Conservation (phyloP, 208 protist genomes). For the Trypanosoma boissoni region DNA sequence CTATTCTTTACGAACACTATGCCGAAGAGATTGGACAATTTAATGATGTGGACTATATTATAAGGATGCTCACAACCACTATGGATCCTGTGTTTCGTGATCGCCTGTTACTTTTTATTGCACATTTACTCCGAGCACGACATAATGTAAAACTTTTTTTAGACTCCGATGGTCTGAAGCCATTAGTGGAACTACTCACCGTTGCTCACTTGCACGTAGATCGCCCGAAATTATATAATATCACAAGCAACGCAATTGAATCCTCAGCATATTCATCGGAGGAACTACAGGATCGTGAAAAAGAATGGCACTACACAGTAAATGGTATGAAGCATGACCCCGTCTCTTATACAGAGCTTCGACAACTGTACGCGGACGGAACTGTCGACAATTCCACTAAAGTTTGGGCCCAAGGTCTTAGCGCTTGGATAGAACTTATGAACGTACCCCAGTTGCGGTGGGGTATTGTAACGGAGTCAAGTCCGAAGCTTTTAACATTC, state of each 20-base stretch:
- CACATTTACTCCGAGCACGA: conserved; percentile 50
- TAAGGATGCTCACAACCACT: conserved; percentile 75
- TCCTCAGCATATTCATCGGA: conserved; percentile 29
- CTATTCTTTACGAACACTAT: conserved; percentile 88
- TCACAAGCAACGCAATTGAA: conserved; percentile 84
- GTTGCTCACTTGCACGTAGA: conserved; percentile 93
- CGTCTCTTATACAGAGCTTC: conserved; percentile 65
- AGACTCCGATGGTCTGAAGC: conserved; percentile 76
- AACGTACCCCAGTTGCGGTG: conserved; percentile 93
- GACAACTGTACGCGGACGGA: conserved; percentile 45
- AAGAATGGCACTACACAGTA: conserved; percentile 90
- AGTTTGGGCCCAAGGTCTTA: conserved; percentile 95
- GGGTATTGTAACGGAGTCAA: conserved; percentile 60
- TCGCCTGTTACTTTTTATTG: conserved; percentile 83
- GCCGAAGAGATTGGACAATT: conserved; percentile 79
- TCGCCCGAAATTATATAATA: conserved; percentile 72
- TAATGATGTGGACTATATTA: conserved; percentile 79
- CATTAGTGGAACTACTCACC: conserved; percentile 84
- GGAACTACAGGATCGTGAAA: conserved; percentile 69
- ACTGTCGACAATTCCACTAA: conserved; percentile 57
- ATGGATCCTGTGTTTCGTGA: conserved; percentile 81
- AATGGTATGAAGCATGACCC: conserved; percentile 40
- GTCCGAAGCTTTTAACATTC: conserved; percentile 74
- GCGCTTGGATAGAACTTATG: conserved; percentile 82
- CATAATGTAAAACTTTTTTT: conserved; percentile 93